These are phyloP conservation scores for Glomus cerebriforme DNA, from an alignment of 192 early-diverging fungal genomes.

Conservation along the genomic window DNA sequence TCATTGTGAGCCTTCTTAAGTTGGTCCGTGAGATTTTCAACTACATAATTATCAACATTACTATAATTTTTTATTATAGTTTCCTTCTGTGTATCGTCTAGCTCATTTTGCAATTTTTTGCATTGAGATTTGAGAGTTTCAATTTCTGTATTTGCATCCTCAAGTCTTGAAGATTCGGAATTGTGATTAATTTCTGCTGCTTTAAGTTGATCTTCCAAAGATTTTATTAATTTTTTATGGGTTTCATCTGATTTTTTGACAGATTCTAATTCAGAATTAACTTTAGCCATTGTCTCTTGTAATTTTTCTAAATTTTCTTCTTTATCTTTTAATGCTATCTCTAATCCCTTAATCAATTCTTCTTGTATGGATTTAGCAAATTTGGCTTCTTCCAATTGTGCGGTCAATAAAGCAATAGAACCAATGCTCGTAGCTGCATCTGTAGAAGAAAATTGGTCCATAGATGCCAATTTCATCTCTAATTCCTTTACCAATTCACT, in stretches of 20 bases:
- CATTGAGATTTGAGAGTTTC: constrained; percentile 4
- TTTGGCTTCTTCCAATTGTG: background rate
- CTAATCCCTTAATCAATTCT: background rate
- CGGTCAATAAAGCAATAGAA: background rate
- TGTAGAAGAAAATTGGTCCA: background rate
- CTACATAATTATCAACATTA: background rate
- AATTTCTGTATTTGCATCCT: background rate
- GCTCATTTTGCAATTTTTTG: constrained; percentile 15
- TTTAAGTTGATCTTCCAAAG: background rate
- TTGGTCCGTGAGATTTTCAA: constrained; percentile 5
- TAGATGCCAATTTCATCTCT: background rate
- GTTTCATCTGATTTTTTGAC: background rate
- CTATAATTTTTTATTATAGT: constrained; percentile 15
- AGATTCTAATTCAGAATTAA: background rate
- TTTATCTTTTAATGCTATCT: background rate
- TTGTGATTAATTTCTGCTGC: background rate
- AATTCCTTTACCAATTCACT: background rate
- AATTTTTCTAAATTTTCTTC: background rate
- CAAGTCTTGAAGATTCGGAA: background rate
- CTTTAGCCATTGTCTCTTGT: background rate
- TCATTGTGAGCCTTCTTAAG: constrained; percentile 9
- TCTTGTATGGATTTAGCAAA: background rate
- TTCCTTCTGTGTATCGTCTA: background rate
- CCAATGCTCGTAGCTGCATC: background rate
- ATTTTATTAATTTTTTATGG: background rate